Base-by-base conservation (phyloP, 495 filamentous ascomycete species). In the Daldinia concentrica region DNA sequence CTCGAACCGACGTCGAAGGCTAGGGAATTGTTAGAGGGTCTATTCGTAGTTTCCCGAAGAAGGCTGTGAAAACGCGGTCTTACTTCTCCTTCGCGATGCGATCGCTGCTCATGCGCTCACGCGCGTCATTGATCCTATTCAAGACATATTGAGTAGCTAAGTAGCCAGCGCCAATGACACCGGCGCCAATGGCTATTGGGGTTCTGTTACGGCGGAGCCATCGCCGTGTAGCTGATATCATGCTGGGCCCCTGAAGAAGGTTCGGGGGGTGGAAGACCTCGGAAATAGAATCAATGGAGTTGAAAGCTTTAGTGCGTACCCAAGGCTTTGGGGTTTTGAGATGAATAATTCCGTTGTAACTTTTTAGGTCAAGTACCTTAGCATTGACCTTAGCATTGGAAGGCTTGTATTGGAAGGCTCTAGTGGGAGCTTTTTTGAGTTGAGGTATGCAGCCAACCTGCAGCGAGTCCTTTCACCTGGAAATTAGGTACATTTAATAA, bases 21-120 rank as follows among this genome's bases (percentile, higher is more conserved):
- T 98, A 67, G 14, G 24, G n/a, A 43, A 32, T 37, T 66, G 32
- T 54, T 29, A 63, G 32, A 15, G 7, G 26, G n/a, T 15, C 8
- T 19, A 26, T 58, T 58, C 11, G 55, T 24, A 11, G 19, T 6
- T 54, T 30, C 24, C 15, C 14, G 24, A 29, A 30, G 14, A 14
- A 30, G 12, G 12, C 12, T 24, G 22, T 6, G 19, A 26, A 19
- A 24, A 37, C 5, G 30, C 22, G 32, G 11, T 81, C 89, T 75
- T 82, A 98, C 95, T 98, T 98, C 80, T 98, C 95, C 72, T 91
- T 91, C 50, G 96, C 93, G 77, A 98, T 95, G 62, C 94, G 89
- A 73, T 98, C 96, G 80, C 91, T 92, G 78, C 89, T 95, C 92
- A 97, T 94, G 76, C 94, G 94, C 83, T 97, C 93, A 68, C 93